A percentile compares a stretch with the other conserved stretches of the same genome.
These are phyloP conservation scores for Passalora sequoiae DNA, from an alignment of 2,329 filamentous ascomycete genomes.

Conservation along the genomic window DNA sequence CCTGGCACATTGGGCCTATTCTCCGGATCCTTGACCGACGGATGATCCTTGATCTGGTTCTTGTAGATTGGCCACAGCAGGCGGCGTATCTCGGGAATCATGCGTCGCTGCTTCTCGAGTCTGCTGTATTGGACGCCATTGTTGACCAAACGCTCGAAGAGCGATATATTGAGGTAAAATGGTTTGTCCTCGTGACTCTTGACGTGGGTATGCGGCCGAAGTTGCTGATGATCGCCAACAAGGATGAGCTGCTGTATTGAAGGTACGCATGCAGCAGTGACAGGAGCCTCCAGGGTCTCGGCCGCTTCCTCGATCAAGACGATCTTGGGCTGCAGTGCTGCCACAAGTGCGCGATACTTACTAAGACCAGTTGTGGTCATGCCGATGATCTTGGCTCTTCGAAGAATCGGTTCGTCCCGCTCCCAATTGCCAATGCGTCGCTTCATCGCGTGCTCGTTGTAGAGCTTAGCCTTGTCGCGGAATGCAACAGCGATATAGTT, in stretches of 20 bases:
- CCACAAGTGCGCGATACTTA: slow-evolving; percentile 70
- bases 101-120: slow-evolving; percentile 64
- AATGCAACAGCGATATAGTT: slow-evolving; percentile 45
- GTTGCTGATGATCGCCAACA: slow-evolving; percentile 76
- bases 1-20: slow-evolving; percentile 53
- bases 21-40: slow-evolving; percentile 43
- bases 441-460: slow-evolving; percentile 47
- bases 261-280: slow-evolving; percentile 56
- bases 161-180: slow-evolving; percentile 64
- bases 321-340: slow-evolving; percentile 60
- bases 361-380: slow-evolving; percentile 75
- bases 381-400: slow-evolving; percentile 56
- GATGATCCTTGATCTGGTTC: slow-evolving; percentile 53
- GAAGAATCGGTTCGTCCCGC: slow-evolving; percentile 56
- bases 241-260: slow-evolving; percentile 61
- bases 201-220: slow-evolving; percentile 64
- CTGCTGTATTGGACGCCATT: slow-evolving; percentile 60
- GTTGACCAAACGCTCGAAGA: slow-evolving; percentile 73
- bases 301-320: slow-evolving; percentile 77
- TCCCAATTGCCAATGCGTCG: slow-evolving; percentile 57
- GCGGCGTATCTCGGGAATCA: slow-evolving; percentile 63
- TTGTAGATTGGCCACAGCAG: slow-evolving; percentile 59
- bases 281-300: slow-evolving; percentile 64
- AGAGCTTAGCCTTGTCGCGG: slow-evolving; percentile 46
- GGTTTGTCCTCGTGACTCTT: slow-evolving; percentile 55